A percentile compares a stretch with the other conserved stretches of the same genome.
Evolutionary conservation across 345 rosid genomes (phyloP).

Genomic region (Acer yangbiense): DNA sequence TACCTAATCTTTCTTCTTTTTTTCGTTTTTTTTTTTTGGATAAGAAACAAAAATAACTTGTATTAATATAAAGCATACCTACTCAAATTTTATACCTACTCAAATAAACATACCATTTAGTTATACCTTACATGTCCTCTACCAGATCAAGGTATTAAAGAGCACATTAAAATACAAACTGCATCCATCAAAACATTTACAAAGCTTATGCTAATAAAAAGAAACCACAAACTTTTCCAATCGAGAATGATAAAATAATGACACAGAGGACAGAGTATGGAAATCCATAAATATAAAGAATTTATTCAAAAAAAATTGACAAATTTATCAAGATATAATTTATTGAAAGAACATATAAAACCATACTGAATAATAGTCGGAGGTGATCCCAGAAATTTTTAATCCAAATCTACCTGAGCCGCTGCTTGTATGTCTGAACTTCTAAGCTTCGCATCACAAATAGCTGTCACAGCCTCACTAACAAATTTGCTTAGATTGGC

Average conservation of each 20-base stretch:
- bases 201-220: not conserved
- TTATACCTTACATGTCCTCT: not conserved
- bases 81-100: not conserved
- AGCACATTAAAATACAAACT: not conserved
- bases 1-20: not conserved
- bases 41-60: not conserved
- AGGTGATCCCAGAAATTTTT: not conserved
- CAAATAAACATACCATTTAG: not conserved
- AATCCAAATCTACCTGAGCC: conserved; percentile 62
- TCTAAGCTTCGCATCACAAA: conserved; percentile 96
- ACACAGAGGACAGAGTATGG: not conserved
- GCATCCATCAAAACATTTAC: not conserved
- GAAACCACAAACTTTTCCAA: not conserved
- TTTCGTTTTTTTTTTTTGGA: not conserved
- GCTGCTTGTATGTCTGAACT: conserved; percentile 94
- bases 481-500: conserved; percentile 94
- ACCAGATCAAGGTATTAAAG: not conserved
- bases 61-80: not conserved
- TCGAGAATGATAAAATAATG: not conserved
- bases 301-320: not conserved
- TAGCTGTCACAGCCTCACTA: conserved; percentile 91
- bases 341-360: not conserved
- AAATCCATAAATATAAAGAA: not conserved
- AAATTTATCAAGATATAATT: not conserved
- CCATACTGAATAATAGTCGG: not conserved